phyloP scores from a whole-genome alignment of 1,139 yeast species.

The Pichia kudriavzevii region DNA sequence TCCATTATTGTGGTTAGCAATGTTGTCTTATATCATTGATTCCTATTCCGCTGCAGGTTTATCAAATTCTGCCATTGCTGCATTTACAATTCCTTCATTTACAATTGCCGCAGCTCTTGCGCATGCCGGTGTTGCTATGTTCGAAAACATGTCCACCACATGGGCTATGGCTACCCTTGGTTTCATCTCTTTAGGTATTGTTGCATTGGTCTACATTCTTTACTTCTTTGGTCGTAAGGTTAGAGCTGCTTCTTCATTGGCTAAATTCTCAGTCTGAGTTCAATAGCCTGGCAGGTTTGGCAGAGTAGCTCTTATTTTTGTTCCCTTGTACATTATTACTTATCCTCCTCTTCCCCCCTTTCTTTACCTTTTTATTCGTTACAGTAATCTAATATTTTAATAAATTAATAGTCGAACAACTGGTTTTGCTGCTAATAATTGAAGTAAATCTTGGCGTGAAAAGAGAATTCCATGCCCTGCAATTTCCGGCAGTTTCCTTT shows the following conservation, averaged over 20 bases:
- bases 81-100: slow-evolving; percentile 45
- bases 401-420: too few species aligned
- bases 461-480: too few species aligned
- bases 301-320: too few species aligned
- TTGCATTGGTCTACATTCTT: slow-evolving; percentile 43
- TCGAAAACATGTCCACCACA: slow-evolving; percentile 37
- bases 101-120: slow-evolving; percentile 47
- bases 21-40: slow-evolving; percentile 43
- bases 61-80: slow-evolving; percentile 48
- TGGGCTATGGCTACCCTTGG: slow-evolving; percentile 47
- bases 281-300: too few species aligned
- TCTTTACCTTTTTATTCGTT: too few species aligned
- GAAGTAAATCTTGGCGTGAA: too few species aligned
- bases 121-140: slow-evolving; percentile 45
- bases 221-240: slow-evolving; percentile 37
- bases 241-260: slow-evolving; percentile 38
- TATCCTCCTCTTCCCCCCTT: too few species aligned
- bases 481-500: too few species aligned
- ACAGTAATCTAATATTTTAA: too few species aligned
- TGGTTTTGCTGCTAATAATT: too few species aligned
- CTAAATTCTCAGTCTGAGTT: slow-evolving; percentile 25
- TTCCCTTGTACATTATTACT: too few species aligned
- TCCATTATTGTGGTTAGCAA: slow-evolving; percentile 42
- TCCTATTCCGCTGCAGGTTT: slow-evolving; percentile 36
- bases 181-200: slow-evolving; percentile 36